phyloP scores from a whole-genome alignment of 2,329 filamentous ascomycete species.

The Fusarium keratoplasticum region DNA sequence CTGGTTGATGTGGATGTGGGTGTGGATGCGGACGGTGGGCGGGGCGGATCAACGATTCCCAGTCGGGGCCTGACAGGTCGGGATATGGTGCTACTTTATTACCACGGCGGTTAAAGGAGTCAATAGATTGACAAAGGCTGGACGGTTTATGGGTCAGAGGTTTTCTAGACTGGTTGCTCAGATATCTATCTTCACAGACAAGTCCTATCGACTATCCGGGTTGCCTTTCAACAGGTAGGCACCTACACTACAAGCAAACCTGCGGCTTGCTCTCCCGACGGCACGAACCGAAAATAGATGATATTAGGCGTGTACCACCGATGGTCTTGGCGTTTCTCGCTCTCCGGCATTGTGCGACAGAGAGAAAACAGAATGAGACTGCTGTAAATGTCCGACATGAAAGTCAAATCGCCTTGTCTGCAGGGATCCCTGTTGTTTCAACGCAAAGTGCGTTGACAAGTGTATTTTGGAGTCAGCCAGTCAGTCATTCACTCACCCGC shows the following conservation, averaged over 20 bases:
- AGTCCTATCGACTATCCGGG: not conserved
- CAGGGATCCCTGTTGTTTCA: not conserved
- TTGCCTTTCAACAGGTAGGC: not conserved
- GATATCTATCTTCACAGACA: not conserved
- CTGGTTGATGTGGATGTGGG: not conserved
- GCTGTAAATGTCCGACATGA: not conserved
- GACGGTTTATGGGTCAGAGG: not conserved
- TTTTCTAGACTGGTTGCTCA: not conserved
- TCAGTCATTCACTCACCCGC: not conserved
- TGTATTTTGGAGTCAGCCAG: not conserved
- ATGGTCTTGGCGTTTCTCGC: not conserved
- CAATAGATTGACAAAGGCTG: not conserved
- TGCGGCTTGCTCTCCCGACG: constrained; percentile 1
- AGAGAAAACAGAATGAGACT: not conserved
- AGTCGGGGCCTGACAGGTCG: constrained; percentile 22
- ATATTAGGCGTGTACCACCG: not conserved
- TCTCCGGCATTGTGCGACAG: not conserved
- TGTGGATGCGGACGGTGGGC: constrained; percentile 12
- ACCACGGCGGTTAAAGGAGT: not conserved
- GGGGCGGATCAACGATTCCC: constrained; percentile 45
- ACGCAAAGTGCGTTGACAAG: not conserved
- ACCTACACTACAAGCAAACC: not conserved
- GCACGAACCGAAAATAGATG: constrained; percentile 1
- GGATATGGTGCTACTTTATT: not conserved
- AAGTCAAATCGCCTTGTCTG: not conserved